Evolutionary conservation across 1,284 basidiomycete species (phyloP), one percentile per base, ranked within the genome.

Genomic region (Microbotryum scabiosae): DNA sequence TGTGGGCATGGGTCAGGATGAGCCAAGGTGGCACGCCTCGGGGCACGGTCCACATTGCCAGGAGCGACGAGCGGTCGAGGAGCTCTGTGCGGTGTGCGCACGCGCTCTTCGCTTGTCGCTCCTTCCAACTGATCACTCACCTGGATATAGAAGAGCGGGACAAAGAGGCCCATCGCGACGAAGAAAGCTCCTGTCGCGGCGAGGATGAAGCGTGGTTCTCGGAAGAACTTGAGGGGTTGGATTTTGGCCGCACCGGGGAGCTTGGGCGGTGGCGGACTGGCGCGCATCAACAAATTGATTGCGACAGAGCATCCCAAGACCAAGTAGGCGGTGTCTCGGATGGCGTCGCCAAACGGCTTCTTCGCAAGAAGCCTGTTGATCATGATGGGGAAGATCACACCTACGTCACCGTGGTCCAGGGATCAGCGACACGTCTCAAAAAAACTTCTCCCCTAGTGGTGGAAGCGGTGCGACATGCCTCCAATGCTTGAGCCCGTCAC

Each of bases 371-470:
- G 56, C 16, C 56, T 58, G 45, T 63, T 65, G 46, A 65, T 56
- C 51, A 63, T 56, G 51, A 65, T 62, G 2, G 62, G 59, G 41
- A 64, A 64, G 30, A 48, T 48, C 30, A 66, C 49, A 1, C 59
- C 59, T 16, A 16, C 36, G 36, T 41, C 36, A 16, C 36, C 36
- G 36, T 41, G 36, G 36, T 16, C 36, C 30, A 32, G 30, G 5
- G 30, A 41, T 41, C 36, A 41, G 36, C 36, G 36, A 41, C 36
- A 16, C 36, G 36, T 41, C 36, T 12, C 36, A 16, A 41, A 16
- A 16, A 41, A 41, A 12, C 0, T 41, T 10, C 4, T 41, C 2
- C 12, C 26, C 18, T 32, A 5, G 26, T 20, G 5, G 25, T 18
- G 23, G 23, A 21, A 16, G 36, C 52, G 28, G 21, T 21, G 63